These are phyloP conservation scores for Cucurbita maxima DNA, from an alignment of 306 rosid genomes.

Conservation along the genomic window DNA sequence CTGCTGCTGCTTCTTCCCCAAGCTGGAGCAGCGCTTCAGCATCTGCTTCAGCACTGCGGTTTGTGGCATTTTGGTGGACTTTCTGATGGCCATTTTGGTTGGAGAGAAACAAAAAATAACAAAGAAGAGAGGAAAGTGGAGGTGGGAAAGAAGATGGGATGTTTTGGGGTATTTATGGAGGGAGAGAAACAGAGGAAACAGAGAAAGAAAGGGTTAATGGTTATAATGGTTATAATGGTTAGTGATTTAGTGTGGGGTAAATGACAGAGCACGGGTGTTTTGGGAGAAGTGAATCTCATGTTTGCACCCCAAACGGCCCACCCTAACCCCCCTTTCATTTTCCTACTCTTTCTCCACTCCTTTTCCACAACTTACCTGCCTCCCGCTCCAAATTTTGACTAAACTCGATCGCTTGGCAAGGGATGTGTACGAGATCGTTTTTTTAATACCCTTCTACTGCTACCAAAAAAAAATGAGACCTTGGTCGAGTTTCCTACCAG, in stretches of 20 bases:
- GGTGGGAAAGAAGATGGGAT: neutral
- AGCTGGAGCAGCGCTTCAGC: slow-evolving; percentile 73
- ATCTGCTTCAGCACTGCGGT: slow-evolving; percentile 65
- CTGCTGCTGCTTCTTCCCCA: slow-evolving; percentile 39
- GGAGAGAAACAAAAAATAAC: too few relatives aligned
- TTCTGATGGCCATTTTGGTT: slow-evolving; percentile 45
- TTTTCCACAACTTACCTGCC: slow-evolving; percentile 48
- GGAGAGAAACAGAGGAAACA: neutral
- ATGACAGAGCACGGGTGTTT: slow-evolving; percentile 17
- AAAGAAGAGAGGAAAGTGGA: neutral
- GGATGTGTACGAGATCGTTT: neutral
- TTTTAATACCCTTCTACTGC: neutral
- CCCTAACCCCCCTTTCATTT: slow-evolving; percentile 1
- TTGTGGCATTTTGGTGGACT: slow-evolving; percentile 38
- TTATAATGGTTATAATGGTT: too few relatives aligned
- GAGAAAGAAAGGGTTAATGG: neutral
- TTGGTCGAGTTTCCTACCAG: too few relatives aligned
- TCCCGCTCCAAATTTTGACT: neutral
- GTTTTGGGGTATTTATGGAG: slow-evolving; percentile 43
- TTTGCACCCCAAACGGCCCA: slow-evolving; percentile 15
- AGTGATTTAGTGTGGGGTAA: slow-evolving; percentile 11
- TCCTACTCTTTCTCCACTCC: slow-evolving; percentile 24
- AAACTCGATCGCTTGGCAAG: too few relatives aligned
- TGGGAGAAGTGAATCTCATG: slow-evolving; percentile 14
- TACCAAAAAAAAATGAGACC: too few relatives aligned